Evolutionary conservation across 495 filamentous ascomycete species (phyloP).

Genomic region (Xylaria venustula): DNA sequence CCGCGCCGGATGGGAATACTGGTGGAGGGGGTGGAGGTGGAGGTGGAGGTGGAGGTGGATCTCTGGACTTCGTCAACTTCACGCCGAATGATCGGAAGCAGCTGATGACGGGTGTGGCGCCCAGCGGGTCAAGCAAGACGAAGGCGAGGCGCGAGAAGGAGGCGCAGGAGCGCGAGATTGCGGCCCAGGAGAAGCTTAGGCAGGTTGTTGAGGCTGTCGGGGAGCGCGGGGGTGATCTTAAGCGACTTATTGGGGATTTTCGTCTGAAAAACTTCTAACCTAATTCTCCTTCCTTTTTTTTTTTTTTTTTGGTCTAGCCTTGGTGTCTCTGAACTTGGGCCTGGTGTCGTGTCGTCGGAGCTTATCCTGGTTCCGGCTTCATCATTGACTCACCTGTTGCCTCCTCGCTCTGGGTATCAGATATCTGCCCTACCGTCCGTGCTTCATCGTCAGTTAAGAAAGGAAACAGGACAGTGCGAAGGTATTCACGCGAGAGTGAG

Average conservation of each 20-base stretch:
- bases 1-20: slow-evolving; percentile 20
- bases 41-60: slow-evolving; percentile 23
- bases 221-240: slow-evolving; percentile 75
- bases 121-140: slow-evolving; percentile 87
- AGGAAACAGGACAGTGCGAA: no score
- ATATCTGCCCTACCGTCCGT: no score
- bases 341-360: background rate
- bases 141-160: slow-evolving; percentile 85
- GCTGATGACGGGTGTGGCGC: slow-evolving; percentile 88
- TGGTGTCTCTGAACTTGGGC: background rate
- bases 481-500: no score
- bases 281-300: background rate
- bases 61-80: slow-evolving; percentile 84
- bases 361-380: no score
- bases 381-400: no score
- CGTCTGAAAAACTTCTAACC: no score
- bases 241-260: slow-evolving; percentile 31
- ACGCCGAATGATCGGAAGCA: slow-evolving; percentile 76
- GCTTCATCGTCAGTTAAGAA: no score
- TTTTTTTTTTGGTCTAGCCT: background rate
- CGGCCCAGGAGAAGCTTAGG: slow-evolving; percentile 74
- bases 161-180: slow-evolving; percentile 73
- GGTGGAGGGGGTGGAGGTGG: slow-evolving; percentile 1
- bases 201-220: slow-evolving; percentile 72
- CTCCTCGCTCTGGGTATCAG: no score